Evolutionary conservation across 2,329 filamentous ascomycete genomes (phyloP).

Genomic region (Fusarium abutilonis): DNA sequence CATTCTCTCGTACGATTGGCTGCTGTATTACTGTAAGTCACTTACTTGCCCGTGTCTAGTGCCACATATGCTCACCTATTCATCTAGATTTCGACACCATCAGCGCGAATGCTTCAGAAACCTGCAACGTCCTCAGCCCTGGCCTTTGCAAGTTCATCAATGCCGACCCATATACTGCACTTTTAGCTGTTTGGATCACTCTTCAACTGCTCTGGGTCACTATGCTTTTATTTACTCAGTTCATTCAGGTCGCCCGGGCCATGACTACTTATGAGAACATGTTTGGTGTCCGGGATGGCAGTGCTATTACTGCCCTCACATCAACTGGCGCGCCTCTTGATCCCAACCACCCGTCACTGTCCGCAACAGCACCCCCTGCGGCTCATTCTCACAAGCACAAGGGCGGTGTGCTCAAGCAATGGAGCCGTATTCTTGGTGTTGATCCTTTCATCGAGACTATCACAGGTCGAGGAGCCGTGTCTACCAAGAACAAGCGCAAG

Average conservation of each 20-base stretch:
- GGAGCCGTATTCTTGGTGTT: slow-evolving; percentile 86
- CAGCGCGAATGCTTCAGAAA: slow-evolving; percentile 60
- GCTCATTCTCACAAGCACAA: slow-evolving; percentile 64
- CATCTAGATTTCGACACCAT: slow-evolving; percentile 71
- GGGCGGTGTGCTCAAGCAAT: slow-evolving; percentile 77
- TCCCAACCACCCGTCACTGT: slow-evolving; percentile 70
- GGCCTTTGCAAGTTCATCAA: slow-evolving; percentile 79
- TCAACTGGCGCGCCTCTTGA: slow-evolving; percentile 80
- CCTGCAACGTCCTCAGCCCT: slow-evolving; percentile 81
- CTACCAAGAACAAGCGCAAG: slow-evolving; percentile 61
- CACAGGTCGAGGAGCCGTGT: slow-evolving; percentile 79
- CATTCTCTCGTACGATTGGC: slow-evolving; percentile 74
- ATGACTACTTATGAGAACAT: slow-evolving; percentile 98
- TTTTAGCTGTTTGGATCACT: slow-evolving; percentile 80
- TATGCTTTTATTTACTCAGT: slow-evolving; percentile 96
- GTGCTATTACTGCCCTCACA: slow-evolving; percentile 76
- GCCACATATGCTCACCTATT: slow-evolving; percentile 12
- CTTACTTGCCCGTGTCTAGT: neutral
- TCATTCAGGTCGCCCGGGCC: slow-evolving; percentile 89
- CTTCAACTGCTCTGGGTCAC: slow-evolving; percentile 93
- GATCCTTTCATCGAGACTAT: slow-evolving; percentile 95
- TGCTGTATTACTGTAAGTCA: slow-evolving; percentile 76
- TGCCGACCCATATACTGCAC: slow-evolving; percentile 83
- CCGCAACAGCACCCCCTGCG: slow-evolving; percentile 56
- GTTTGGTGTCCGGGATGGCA: slow-evolving; percentile 74